phyloP scores from a whole-genome alignment of 2,329 filamentous ascomycete species.

The Penicillium polonicum region DNA sequence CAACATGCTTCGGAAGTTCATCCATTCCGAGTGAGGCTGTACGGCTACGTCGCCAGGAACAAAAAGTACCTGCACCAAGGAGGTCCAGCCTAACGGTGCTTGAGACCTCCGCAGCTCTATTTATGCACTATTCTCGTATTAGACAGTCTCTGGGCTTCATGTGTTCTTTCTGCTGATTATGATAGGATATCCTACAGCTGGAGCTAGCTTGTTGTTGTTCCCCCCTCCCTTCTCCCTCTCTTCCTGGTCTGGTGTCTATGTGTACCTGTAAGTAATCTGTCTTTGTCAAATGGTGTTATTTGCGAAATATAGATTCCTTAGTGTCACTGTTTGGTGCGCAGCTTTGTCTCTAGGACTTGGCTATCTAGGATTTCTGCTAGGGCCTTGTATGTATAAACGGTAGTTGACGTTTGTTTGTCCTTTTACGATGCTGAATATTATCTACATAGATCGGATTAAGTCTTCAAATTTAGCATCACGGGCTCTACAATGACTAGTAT shows the following conservation, averaged over 20 bases:
- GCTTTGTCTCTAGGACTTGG: neutral
- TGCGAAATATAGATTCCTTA: neutral
- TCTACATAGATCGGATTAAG: neutral
- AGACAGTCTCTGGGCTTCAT: neutral
- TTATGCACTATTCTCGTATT: constrained; percentile 4
- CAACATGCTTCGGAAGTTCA: neutral
- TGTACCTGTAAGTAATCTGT: no score
- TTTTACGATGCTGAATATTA: neutral
- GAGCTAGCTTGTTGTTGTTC: neutral
- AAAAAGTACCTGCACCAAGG: neutral
- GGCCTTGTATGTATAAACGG: no score
- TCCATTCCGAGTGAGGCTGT: neutral
- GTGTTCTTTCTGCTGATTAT: neutral
- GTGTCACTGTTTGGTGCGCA: no score
- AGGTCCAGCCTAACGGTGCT: neutral
- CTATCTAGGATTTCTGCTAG: no score
- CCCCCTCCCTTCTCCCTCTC: no score
- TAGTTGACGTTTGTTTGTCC: neutral
- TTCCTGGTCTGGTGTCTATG: no score
- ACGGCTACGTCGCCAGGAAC: neutral
- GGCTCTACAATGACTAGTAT: no score
- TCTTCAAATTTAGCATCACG: no score
- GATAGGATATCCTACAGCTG: neutral
- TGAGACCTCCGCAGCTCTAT: neutral
- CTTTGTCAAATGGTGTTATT: neutral